Evolutionary conservation across 1,284 basidiomycete genomes (phyloP), one percentile per base, ranked within the genome.

Genomic region (Cryptococcus sp.): DNA sequence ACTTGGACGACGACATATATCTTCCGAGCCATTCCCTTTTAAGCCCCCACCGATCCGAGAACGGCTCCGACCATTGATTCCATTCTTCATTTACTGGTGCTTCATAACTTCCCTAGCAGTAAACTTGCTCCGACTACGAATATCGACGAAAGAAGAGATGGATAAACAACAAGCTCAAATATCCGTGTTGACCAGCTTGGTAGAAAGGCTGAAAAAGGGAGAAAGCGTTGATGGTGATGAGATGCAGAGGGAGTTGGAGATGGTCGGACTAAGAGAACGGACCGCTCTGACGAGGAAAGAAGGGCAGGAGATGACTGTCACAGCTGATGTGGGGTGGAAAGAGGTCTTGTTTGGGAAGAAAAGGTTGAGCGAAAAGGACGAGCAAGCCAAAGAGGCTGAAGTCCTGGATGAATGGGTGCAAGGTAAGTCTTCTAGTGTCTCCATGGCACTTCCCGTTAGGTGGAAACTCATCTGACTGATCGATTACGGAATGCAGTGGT

Each of bases 51-150:
- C 76, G 19, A 70, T 78, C 55, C 58, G 59, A 7, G 50, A 61
- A 51, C 72, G 77, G 15, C 66, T 79, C 0, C 61, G 59, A 47
- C 74, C 75, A 3, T 61, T 75, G 8, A 57, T 79, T 20, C 76
- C 77, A 7, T 76, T 77, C 63, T 57, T 79, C 50, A 69, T 79
- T 57, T 70, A 66, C 56, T 79, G 76, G 77, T 72, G 69, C 7
- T 61, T 74, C 23, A 69, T 79, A 52, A 79, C 77, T 1, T 72
- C 72, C 7, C 65, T 79, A 19, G 64, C 72, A 0, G 72, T 74
- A n/a, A 72, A 79, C 52, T 58, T 72, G 0, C 54, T 78, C 46
- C 68, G 67, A 1, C 50, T 60, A 17, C 64, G 74, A 10, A 73
- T 67, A 50, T 25, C 41, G 17, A 55, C 64, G 16, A 64, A 66